Evolutionary conservation across 163 green algal genomes (phyloP).

Genomic region (Chlamydomonas reinhardtii): DNA sequence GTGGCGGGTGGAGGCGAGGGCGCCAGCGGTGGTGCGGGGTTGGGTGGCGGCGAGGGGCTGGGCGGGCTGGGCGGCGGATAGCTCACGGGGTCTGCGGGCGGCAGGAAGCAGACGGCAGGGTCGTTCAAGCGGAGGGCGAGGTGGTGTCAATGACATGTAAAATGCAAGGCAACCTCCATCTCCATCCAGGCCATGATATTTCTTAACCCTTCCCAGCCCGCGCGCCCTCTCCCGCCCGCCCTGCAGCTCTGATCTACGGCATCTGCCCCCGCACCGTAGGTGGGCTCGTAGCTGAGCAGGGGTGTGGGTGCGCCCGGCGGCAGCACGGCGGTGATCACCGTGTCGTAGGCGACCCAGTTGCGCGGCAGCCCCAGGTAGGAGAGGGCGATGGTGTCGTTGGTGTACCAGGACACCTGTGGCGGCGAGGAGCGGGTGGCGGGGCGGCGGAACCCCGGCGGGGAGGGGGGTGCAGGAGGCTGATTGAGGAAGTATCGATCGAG

Average conservation of each 20-base stretch:
- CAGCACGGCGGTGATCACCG: not conserved
- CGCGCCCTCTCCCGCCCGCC: no score
- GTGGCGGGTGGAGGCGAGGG: not conserved
- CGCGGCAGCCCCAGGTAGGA: not conserved
- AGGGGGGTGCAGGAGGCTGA: no score
- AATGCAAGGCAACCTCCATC: no score
- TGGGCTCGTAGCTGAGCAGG: slow-evolving; percentile 1
- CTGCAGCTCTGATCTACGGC: no score
- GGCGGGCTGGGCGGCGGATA: slow-evolving; percentile 4
- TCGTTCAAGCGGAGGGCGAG: not conserved
- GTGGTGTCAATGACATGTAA: no score
- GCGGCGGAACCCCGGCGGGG: no score
- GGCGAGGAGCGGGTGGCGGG: not conserved
- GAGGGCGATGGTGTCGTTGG: slow-evolving; percentile 3
- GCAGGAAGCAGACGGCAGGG: not conserved
- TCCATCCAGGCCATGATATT: no score
- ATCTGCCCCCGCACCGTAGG: slow-evolving; percentile 22
- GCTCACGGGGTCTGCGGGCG: slow-evolving; percentile 1
- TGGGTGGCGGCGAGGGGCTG: not conserved
- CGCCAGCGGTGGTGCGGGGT: not conserved
- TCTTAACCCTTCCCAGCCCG: no score
- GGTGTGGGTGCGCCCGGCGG: slow-evolving; percentile 2
- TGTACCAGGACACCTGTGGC: slow-evolving; percentile 16
- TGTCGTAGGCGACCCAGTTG: not conserved
- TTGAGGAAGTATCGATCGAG: no score